Evolutionary conservation across 2,329 filamentous ascomycete species (phyloP).

Genomic region (Emmonsiellopsis sp.): DNA sequence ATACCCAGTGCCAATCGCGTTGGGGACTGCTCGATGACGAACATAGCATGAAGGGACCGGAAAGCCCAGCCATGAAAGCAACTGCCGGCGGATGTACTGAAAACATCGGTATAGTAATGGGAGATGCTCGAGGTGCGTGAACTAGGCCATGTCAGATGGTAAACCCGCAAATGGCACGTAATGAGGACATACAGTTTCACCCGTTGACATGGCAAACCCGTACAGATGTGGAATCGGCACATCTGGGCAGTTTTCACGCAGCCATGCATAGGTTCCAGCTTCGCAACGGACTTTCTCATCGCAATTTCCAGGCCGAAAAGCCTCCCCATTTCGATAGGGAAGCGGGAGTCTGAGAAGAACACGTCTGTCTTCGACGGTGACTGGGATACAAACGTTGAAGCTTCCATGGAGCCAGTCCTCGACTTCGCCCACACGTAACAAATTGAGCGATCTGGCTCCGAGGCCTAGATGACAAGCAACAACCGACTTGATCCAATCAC

Average conservation of each 20-base stretch:
- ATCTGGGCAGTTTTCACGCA: conserved; percentile 6
- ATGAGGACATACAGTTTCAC: not conserved
- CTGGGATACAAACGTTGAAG: conserved; percentile 14
- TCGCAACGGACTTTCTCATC: conserved; percentile 14
- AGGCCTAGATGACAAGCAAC: conserved; percentile 8
- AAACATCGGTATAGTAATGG: not conserved
- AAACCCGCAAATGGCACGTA: not conserved
- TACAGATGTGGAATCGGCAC: conserved; percentile 9
- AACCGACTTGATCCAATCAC: conserved; percentile 2
- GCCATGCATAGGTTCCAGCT: conserved; percentile 10
- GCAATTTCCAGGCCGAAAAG: conserved; percentile 3
- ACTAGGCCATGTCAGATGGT: not conserved
- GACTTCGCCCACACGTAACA: not conserved
- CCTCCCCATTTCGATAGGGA: conserved; percentile 9
- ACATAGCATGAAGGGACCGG: too few species aligned
- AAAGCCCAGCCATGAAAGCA: too few species aligned
- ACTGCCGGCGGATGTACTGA: too few species aligned
- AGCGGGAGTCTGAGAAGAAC: conserved; percentile 9
- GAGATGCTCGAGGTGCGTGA: not conserved
- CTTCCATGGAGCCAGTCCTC: conserved; percentile 12
- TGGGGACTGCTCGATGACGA: too few species aligned
- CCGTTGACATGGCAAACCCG: conserved; percentile 8
- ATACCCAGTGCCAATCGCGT: too few species aligned
- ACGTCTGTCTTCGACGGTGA: conserved; percentile 6
- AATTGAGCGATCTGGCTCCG: conserved; percentile 1